phyloP scores from a whole-genome alignment of 495 filamentous ascomycete species.

The Tuber magnatum region DNA sequence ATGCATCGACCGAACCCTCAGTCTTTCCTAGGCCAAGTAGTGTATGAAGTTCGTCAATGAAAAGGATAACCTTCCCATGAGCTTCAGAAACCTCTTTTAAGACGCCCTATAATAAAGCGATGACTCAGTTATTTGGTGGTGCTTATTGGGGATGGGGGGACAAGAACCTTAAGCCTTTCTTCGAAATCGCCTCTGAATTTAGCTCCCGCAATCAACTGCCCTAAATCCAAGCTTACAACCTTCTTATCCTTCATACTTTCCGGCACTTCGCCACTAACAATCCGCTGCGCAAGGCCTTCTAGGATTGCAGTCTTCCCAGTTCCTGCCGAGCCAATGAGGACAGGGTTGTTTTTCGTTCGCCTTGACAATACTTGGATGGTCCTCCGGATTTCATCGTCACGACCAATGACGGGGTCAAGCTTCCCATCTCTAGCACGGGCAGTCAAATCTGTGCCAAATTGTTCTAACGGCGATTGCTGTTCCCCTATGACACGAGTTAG shows the following conservation, averaged over 20 bases:
- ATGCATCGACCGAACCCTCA: conserved; percentile 92
- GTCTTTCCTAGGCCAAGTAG: conserved; percentile 88
- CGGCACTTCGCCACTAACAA: conserved; percentile 86
- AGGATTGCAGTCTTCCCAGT: conserved; percentile 94
- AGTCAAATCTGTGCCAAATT: conserved; percentile 87
- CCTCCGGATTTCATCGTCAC: conserved; percentile 82
- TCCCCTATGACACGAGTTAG: conserved; percentile 37
- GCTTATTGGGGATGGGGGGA: not conserved
- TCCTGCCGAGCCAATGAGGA: conserved; percentile 83
- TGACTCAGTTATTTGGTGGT: not conserved
- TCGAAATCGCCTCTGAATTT: conserved; percentile 97
- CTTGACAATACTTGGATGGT: conserved; percentile 91
- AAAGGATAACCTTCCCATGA: conserved; percentile 80
- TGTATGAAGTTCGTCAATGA: conserved; percentile 92
- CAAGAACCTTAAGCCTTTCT: conserved; percentile 66
- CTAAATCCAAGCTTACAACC: conserved; percentile 79
- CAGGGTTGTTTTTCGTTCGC: conserved; percentile 94
- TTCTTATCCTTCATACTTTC: conserved; percentile 94
- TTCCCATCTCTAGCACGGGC: conserved; percentile 79
- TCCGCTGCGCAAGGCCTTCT: conserved; percentile 84
- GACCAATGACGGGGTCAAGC: conserved; percentile 89
- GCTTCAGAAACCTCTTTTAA: conserved; percentile 85
- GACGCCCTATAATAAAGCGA: conserved; percentile 45
- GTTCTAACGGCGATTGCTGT: conserved; percentile 78
- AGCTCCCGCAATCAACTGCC: conserved; percentile 86